Conservation (phyloP, 495 filamentous ascomycete genomes). For the Clohesyomyces aquaticus region DNA sequence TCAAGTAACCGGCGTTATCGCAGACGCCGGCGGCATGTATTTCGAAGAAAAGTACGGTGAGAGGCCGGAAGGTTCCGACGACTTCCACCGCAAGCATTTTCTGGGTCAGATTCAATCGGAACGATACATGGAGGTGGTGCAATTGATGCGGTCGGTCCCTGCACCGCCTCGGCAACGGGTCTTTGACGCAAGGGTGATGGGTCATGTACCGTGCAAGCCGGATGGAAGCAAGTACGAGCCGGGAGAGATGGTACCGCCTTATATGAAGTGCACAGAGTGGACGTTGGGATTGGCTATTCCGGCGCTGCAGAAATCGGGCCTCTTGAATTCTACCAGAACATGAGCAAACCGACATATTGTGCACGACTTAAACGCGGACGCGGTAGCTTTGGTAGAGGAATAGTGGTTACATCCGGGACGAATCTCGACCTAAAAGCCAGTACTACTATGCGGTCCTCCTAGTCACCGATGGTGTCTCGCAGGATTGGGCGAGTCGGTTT, state of each 20-base stretch:
- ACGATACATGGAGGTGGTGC: constrained; percentile 1
- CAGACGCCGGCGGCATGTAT: constrained; percentile 8
- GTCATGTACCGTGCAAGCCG: neutral
- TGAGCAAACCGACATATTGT: too few species aligned
- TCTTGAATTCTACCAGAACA: too few species aligned
- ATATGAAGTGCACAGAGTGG: constrained; percentile 13
- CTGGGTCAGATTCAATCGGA: constrained; percentile 9
- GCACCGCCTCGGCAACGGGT: constrained; percentile 1
- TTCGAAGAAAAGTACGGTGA: constrained; percentile 5
- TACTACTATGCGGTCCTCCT: too few species aligned
- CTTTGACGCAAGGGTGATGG: neutral
- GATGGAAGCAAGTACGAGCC: neutral
- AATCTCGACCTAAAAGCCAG: too few species aligned
- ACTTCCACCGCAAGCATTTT: constrained; percentile 6
- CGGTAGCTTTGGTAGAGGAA: too few species aligned
- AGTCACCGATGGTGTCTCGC: too few species aligned
- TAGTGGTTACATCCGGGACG: too few species aligned
- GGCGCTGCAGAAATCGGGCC: constrained; percentile 5
- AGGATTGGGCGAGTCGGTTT: too few species aligned
- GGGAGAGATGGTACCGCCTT: neutral
- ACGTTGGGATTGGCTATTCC: neutral
- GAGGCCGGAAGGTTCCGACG: constrained; percentile 5
- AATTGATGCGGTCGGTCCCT: neutral
- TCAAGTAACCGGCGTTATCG: constrained; percentile 14
- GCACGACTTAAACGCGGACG: too few species aligned